These are phyloP conservation scores for Artemisia tridentata DNA, from an alignment of 129 eudicot genomes.

Conservation along the genomic window DNA sequence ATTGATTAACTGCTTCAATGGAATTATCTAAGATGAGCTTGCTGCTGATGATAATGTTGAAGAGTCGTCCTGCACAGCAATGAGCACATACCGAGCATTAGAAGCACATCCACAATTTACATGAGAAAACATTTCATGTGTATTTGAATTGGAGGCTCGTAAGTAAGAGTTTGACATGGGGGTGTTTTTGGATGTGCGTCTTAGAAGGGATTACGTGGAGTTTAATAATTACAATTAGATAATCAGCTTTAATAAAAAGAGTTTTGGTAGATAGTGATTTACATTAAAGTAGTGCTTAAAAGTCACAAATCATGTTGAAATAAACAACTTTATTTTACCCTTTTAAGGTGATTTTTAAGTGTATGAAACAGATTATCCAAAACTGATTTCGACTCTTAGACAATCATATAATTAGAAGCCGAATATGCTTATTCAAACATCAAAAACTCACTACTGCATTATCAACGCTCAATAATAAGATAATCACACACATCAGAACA, in stretches of 20 bases:
- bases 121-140: not conserved
- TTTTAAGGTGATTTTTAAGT: too few species aligned
- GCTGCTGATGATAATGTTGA: not conserved
- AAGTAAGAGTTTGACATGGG: not conserved
- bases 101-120: not conserved
- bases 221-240: not conserved
- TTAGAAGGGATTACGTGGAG: not conserved
- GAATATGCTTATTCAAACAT: too few species aligned
- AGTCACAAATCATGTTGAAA: too few species aligned
- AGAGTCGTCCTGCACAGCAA: constrained; percentile 28
- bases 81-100: not conserved
- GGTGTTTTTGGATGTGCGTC: not conserved
- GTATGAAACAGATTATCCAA: too few species aligned
- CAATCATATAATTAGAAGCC: too few species aligned
- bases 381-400: too few species aligned
- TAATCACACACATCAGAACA: too few species aligned
- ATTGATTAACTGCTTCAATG: constrained; percentile 1
- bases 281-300: too few species aligned
- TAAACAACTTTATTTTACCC: too few species aligned
- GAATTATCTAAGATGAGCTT: constrained; percentile 15
- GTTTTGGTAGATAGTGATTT: not conserved
- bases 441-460: too few species aligned
- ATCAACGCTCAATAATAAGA: too few species aligned
- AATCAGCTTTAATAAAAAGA: not conserved
- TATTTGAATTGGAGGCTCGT: not conserved